A percentile compares a stretch with the other conserved stretches of the same genome.
phyloP scores from a whole-genome alignment of 2,329 filamentous ascomycete genomes.

The Hymenoscyphus linearis region DNA sequence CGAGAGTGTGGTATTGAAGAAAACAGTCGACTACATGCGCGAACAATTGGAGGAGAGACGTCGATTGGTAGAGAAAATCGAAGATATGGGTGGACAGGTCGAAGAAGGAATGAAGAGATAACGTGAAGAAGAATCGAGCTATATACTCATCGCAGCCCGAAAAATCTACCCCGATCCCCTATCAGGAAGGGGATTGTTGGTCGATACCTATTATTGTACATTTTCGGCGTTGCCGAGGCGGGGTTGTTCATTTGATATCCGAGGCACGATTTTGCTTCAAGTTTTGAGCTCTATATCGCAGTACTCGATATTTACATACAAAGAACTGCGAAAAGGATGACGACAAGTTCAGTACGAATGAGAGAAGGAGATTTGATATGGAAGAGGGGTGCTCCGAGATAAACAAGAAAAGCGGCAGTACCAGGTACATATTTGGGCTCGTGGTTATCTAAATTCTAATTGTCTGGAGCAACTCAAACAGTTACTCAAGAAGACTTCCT shows the following conservation, averaged over 20 bases:
- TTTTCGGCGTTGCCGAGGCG: neutral
- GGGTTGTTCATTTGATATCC: neutral
- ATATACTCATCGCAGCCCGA: neutral
- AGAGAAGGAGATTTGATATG: neutral
- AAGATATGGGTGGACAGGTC: slow-evolving; percentile 44
- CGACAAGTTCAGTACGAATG: neutral
- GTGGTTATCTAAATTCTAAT: no score
- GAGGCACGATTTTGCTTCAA: neutral
- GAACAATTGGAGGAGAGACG: slow-evolving; percentile 45
- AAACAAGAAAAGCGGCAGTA: no score
- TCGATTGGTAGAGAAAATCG: slow-evolving; percentile 43
- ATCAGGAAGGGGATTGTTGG: neutral
- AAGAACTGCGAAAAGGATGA: neutral
- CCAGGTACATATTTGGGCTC: no score
- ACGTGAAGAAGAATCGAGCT: neutral
- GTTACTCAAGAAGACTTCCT: no score
- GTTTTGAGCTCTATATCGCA: neutral
- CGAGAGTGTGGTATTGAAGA: slow-evolving; percentile 61
- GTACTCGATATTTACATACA: neutral
- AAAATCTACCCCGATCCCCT: neutral
- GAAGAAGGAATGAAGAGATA: slow-evolving; percentile 29
- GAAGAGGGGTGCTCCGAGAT: neutral
- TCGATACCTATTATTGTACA: neutral
- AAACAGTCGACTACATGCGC: slow-evolving; percentile 49
- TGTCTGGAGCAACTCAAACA: no score